These are phyloP conservation scores for Plantago coronopus DNA, from an alignment of 305 asterid species.

Conservation along the genomic window DNA sequence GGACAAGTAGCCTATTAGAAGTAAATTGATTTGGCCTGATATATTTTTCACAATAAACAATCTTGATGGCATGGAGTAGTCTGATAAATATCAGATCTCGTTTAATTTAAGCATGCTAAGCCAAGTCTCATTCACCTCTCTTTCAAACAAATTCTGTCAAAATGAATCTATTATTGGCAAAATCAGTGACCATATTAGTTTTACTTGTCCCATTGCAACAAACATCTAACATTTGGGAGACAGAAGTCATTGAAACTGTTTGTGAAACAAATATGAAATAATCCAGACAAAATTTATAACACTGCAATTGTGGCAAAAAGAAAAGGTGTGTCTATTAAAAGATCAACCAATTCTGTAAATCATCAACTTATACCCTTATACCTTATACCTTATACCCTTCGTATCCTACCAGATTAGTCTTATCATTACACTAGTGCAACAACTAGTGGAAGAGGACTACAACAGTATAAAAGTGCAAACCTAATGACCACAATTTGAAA, in stretches of 20 bases:
- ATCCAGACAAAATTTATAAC: too few species aligned
- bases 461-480: slow-evolving; percentile 5
- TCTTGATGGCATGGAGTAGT: background rate
- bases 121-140: background rate
- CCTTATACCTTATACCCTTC: background rate
- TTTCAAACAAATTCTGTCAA: background rate
- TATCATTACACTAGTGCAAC: background rate
- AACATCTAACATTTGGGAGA: background rate
- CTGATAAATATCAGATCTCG: background rate
- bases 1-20: background rate
- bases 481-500: slow-evolving; percentile 6
- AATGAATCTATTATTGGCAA: background rate
- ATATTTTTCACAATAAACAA: too few species aligned
- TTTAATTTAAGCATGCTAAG: background rate
- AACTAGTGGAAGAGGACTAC: background rate
- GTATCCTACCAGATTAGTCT: background rate
- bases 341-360: too few species aligned
- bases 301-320: too few species aligned
- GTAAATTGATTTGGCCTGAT: background rate
- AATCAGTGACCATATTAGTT: background rate
- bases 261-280: too few species aligned
- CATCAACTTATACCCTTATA: too few species aligned
- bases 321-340: too few species aligned
- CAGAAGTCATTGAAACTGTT: background rate
- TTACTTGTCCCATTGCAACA: background rate